Evolutionary conservation across 345 rosid genomes (phyloP), one percentile per base, ranked within the genome.

Genomic region (Geranium brycei): DNA sequence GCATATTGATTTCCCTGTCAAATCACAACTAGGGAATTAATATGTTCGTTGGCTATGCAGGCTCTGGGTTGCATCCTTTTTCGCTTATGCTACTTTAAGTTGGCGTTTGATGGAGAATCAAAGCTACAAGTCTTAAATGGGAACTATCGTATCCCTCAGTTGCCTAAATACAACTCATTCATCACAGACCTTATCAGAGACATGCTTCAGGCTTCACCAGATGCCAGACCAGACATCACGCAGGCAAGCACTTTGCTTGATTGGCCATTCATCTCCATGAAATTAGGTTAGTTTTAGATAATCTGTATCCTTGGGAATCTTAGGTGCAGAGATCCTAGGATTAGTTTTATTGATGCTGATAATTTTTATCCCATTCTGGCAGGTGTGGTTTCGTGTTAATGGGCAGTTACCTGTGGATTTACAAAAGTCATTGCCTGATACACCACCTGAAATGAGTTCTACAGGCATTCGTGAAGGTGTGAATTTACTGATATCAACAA

Each of bases 11-110:
- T 59, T 47, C 53, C 53, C 53, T 11, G 13, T 11, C 3, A 47
- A 23, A 15, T 32, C 53, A 18, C 17, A 62, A 28, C 38, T 40
- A 18, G 66, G 17, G 23, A 51, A 35, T 58, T 17, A 67, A 61
- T 66, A 59, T 75, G 66, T 67, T 8, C 61, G 30, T 15, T 64
- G 66, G 28, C 31, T 62, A 72, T 71, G 51, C 77, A 95, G 99
- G 97, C 99, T 65, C 96, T 95, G 69, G 99, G 97, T 32, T 95
- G 99, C 81, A 91, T 95, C 61, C 85, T 95, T 60, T 95, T 87
- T 64, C 89, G 99, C 62, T 83, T 95, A 70, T 85, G 96, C 80
- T 91, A 85, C 79, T 83, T 95, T 77, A 91, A 83, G 79, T 88
- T 78, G 75, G 99, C 99, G 31, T 91, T 95, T 72, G 99, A 95